Conservation (phyloP, 176 grass and related monocot genomes). For the Olyra latifolia region DNA sequence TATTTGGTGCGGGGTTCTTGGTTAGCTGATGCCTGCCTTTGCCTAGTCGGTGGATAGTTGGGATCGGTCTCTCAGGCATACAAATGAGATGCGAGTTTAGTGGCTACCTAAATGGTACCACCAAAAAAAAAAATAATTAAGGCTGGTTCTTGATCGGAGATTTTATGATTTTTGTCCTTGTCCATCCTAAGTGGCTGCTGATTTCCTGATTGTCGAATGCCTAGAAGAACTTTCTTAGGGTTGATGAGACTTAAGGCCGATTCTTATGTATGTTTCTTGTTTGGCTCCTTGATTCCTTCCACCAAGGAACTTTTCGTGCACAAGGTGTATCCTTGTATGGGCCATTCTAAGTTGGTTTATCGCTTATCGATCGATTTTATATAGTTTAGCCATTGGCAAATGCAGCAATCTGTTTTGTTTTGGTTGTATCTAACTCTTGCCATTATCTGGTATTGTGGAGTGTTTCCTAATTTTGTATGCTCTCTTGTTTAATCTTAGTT, state of each 20-base stretch:
- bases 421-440: not conserved
- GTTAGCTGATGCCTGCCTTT: not conserved
- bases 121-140: too few species aligned
- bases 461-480: not conserved
- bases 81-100: not conserved
- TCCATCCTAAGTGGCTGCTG: not conserved
- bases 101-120: too few species aligned
- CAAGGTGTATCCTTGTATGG: not conserved
- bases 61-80: not conserved
- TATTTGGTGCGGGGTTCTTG: not conserved
- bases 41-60: not conserved
- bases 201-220: too few species aligned
- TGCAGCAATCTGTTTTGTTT: not conserved
- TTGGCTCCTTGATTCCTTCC: not conserved
- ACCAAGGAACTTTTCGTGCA: not conserved
- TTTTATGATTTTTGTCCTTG: too few species aligned
- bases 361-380: not conserved
- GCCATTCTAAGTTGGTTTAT: not conserved
- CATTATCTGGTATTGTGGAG: not conserved
- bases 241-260: not conserved
- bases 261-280: not conserved
- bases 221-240: not conserved
- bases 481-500: constrained; percentile 1
- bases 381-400: not conserved
- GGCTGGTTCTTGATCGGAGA: too few species aligned